Evolutionary conservation across 2,329 filamentous ascomycete genomes (phyloP), one percentile per base, ranked within the genome.

Genomic region (Diaporthe citriasiana): DNA sequence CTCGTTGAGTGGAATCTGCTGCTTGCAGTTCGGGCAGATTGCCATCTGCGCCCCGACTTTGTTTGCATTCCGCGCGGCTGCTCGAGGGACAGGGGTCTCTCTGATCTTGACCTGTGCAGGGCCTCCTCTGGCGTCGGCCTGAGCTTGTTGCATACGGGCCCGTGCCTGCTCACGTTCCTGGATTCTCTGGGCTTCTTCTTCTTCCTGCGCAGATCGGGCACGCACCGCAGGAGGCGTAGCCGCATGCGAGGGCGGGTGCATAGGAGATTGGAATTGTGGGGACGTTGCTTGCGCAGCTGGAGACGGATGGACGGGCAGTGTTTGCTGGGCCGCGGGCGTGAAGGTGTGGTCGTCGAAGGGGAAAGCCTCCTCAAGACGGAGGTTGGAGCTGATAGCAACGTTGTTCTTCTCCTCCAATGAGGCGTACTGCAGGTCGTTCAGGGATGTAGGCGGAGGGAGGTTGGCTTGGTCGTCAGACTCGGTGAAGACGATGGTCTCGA

Each of bases 351-450:
- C 91, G 57, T 94, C 94, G 68, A 92, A 93, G 4, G 97, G 97
- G 89, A 98, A 94, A 8, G 96, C 95, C 86, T 99, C 97, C 83
- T 99, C 97, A 76, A 99, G 95, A 73, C 96, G 93, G 78, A 95
- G 87, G 80, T 93, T 93, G 73, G 94, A 91, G 79, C 91, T 92
- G 76, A 98, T 92, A 50, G 95, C 97, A 80, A 97, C 93, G 83
- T 93, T 94, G 73, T 96, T 97, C 84, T 97, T 97, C 83, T 98
- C 95, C 81, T 99, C 97, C 25, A 99, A 89, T 12, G 95, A 98
- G 40, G 95, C 95, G 76, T 95, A 97, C 82, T 98, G 95, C 25
- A 99, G 88, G 79, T 99, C 97, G 76, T 94, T 94, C 55, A 98
- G 91, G 7, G 93, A 95, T 5, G 95, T 97, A 1, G 97, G 97